Conservation (phyloP, 2,329 filamentous ascomycete species). For the Aureobasidium sp. region DNA sequence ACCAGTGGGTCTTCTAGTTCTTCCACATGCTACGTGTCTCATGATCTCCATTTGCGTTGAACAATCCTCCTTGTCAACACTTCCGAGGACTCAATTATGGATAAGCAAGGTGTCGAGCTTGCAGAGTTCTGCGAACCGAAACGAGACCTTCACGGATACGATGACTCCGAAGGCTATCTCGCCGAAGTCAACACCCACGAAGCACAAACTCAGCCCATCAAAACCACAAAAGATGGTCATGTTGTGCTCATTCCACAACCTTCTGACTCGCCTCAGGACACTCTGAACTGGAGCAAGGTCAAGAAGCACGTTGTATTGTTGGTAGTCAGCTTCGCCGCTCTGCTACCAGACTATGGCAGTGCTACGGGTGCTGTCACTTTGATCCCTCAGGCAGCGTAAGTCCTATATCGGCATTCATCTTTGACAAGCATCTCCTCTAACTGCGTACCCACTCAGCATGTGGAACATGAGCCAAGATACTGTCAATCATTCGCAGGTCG, state of each 20-base stretch:
- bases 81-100: neutral
- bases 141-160: neutral
- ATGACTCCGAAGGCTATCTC: neutral
- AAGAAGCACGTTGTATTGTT: conserved; percentile 36
- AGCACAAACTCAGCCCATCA: neutral
- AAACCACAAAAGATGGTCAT: neutral
- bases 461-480: conserved; percentile 34
- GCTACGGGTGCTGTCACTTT: conserved; percentile 36
- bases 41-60: neutral
- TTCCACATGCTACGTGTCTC: neutral
- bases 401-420: neutral
- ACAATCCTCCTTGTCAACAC: neutral
- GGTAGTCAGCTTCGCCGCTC: conserved; percentile 33
- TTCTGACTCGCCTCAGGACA: conserved; percentile 26
- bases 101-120: neutral
- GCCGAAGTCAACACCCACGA: neutral
- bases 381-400: conserved; percentile 31
- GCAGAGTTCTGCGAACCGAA: neutral
- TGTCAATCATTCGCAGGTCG: conserved; percentile 36
- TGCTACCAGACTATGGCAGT: conserved; percentile 39
- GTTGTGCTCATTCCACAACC: conserved; percentile 17
- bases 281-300: conserved; percentile 24
- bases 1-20: neutral
- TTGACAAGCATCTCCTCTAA: conserved; percentile 14
- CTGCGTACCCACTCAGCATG: conserved; percentile 7